A percentile compares a stretch with the other conserved stretches of the same genome.
phyloP scores from a whole-genome alignment of 495 filamentous ascomycete species.

The Podospora fimiseda region DNA sequence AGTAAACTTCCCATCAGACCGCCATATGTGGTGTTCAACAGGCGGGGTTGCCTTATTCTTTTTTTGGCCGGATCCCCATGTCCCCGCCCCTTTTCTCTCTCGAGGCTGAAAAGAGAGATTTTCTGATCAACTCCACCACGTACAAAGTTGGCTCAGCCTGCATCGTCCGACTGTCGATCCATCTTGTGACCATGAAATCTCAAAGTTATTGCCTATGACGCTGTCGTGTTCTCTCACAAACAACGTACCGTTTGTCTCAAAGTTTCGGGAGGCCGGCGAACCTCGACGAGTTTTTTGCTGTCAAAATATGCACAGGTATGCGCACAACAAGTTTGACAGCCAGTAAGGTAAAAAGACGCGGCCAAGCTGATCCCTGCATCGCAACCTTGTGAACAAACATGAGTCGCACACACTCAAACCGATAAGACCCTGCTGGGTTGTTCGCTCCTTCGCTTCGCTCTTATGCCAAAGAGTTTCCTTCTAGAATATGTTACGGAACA shows the following conservation, averaged over 20 bases:
- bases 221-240: no score
- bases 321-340: not conserved
- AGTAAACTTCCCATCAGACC: no score
- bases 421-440: not conserved
- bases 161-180: no score
- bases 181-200: no score
- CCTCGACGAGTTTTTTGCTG: not conserved
- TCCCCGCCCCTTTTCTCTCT: no score
- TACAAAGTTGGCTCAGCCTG: no score
- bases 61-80: not conserved
- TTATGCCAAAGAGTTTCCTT: not conserved
- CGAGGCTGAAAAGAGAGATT: no score
- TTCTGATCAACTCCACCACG: no score
- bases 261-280: not conserved
- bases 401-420: not conserved
- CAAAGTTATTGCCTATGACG: no score
- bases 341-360: not conserved
- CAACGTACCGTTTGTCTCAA: not conserved
- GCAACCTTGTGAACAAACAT: not conserved
- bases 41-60: not conserved
- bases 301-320: no score
- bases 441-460: not conserved
- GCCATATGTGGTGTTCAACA: no score
- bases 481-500: not conserved
- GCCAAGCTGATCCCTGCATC: not conserved